Conservation (phyloP, 1,284 basidiomycete species). For the Anthracocystis walkeri region DNA sequence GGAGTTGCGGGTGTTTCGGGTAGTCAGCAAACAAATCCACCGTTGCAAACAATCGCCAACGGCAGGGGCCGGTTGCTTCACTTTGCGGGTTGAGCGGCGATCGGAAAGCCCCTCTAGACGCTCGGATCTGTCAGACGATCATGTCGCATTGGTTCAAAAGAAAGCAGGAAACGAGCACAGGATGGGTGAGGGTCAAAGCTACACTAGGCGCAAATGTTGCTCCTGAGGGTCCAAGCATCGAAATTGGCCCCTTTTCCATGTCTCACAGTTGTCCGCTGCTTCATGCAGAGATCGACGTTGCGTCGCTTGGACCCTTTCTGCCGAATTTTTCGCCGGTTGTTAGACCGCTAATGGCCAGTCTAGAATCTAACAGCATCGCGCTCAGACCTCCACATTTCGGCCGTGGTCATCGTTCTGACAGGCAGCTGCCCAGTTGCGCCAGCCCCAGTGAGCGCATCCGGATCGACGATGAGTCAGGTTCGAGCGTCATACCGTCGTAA, state of each 20-base stretch:
- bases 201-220: background rate
- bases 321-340: background rate
- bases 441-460: conserved; percentile 4
- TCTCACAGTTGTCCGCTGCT: conserved; percentile 13
- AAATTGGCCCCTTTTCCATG: conserved; percentile 9
- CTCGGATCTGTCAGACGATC: background rate
- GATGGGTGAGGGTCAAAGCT: background rate
- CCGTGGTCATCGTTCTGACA: conserved; percentile 5
- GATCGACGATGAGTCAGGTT: conserved; percentile 39
- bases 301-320: conserved; percentile 4
- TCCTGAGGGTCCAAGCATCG: background rate
- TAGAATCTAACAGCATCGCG: conserved; percentile 6
- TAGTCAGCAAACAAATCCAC: conserved; percentile 1
- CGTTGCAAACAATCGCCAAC: background rate
- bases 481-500: conserved; percentile 18
- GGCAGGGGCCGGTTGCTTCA: background rate
- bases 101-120: background rate
- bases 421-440: conserved; percentile 21
- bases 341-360: background rate
- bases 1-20: no score
- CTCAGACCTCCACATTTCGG: conserved; percentile 3
- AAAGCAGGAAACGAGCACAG: background rate
- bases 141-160: background rate
- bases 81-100: background rate
- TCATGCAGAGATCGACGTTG: conserved; percentile 9